Conservation (phyloP, 257 asterid genomes). For the Solanum pinnatisectum region DNA sequence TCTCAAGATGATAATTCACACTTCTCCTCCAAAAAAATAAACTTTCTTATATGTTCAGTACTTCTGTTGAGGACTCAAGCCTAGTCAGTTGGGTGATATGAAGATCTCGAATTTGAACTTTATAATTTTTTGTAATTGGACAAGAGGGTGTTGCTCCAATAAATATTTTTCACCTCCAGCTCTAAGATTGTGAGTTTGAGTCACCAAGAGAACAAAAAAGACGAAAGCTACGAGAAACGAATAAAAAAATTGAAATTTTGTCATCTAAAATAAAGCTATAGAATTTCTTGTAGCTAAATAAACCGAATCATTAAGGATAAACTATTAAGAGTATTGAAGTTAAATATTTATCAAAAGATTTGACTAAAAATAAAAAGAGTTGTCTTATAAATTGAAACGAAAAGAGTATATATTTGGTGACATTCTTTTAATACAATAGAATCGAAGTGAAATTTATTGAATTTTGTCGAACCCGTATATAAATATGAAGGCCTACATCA, state of each 20-base stretch:
- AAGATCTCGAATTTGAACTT: neutral
- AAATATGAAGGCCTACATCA: neutral
- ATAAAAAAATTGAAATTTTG: too few species aligned
- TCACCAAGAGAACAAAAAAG: too few species aligned
- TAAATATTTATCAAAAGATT: neutral
- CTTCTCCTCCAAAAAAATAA: neutral
- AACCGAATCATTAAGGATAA: neutral
- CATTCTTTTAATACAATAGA: neutral
- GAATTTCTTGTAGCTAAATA: neutral
- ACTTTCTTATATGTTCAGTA: neutral
- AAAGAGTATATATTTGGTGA: neutral
- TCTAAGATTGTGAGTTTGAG: neutral
- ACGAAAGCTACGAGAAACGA: neutral
- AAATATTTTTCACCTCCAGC: fast-evolving
- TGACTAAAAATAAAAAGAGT: neutral
- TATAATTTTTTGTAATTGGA: too few species aligned
- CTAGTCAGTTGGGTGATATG: neutral
- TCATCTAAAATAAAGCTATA: neutral
- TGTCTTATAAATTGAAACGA: fast-evolving
- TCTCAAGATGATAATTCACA: neutral
- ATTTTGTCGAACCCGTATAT: neutral
- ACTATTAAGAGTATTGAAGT: neutral
- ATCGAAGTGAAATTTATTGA: fast-evolving
- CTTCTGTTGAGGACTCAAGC: neutral
- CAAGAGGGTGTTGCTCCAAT: neutral